phyloP scores from a whole-genome alignment of 148 eudicot species.

The Amaranthus hypochondriacus region DNA sequence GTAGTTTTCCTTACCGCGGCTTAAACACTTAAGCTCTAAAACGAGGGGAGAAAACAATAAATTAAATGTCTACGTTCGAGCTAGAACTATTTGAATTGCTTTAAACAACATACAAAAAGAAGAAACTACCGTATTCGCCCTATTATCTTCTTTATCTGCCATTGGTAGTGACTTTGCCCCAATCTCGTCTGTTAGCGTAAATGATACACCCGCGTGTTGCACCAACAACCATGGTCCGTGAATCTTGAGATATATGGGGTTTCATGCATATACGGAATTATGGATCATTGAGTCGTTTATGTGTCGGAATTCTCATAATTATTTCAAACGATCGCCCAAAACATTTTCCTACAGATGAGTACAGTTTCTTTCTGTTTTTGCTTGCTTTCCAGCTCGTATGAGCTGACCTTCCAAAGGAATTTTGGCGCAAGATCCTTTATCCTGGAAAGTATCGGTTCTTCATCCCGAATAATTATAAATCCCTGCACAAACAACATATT shows the following conservation, averaged over 20 bases:
- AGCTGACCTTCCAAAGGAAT: conserved; percentile 82
- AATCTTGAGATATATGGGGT: background rate
- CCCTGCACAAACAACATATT: conserved; percentile 50
- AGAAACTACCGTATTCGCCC: background rate
- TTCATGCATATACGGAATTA: background rate
- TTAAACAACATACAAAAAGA: background rate
- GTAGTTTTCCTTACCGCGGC: too few species aligned
- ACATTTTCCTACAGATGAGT: conserved; percentile 74
- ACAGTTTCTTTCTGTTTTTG: conserved; percentile 51
- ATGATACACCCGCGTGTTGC: background rate
- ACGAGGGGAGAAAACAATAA: background rate
- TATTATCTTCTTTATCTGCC: background rate
- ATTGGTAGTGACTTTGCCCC: background rate
- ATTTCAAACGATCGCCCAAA: conserved; percentile 68
- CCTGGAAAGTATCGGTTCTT: conserved; percentile 53
- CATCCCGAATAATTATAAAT: conserved; percentile 71
- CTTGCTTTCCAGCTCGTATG: conserved; percentile 59
- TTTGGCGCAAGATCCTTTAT: conserved; percentile 54
- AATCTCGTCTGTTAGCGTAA: background rate
- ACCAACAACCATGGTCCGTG: background rate
- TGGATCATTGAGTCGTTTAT: background rate
- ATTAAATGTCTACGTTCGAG: background rate
- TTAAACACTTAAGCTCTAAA: too few species aligned
- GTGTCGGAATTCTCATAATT: background rate
- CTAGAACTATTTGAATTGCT: background rate